Base-by-base conservation (phyloP, 169 alveolate species). In the Neospora caninum region DNA sequence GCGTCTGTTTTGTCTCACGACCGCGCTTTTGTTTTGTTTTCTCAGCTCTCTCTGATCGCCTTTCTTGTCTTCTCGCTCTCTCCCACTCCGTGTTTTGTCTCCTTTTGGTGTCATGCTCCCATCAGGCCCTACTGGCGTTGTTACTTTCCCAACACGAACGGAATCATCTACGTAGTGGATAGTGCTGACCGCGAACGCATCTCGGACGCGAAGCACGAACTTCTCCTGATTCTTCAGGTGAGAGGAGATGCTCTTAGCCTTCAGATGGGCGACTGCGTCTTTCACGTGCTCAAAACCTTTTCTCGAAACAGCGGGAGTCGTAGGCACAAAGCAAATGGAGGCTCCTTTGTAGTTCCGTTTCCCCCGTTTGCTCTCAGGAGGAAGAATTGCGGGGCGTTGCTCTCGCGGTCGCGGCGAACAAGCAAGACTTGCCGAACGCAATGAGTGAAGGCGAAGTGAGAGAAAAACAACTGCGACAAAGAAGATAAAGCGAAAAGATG, bases 151-250 rank as follows among this genome's bases (percentile, higher is more conserved):
- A 98, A 98, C 95, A 98, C 99, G 43, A 97, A 98, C 95, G 99
- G 99, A 64, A 96, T 99, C 86, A 98, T 99, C 94, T 99, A 98
- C 97, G 99, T 99, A 39, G 98, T 99, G 88, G 99, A 99, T 93
- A 98, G 99, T 36, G 98, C 98, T 80, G 99, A 99, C 94, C 96
- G 96, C 93, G 99, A 98, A 70, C 96, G 99, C 95, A 97, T 94
- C 97, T 96, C 93, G 97, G 98, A 88, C 98, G 98, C 97, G 54
- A 73, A 92, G 43, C 96, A 94, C 58, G 97, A 96, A 94, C 91
- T 96, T 84, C 92, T 92, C 78, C 94, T 94, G 36, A 91, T 96
- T 94, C 95, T 96, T 10, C 95, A 95, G 95, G 96, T 88, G 41
- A 45, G 38, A n/a, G 22, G 20, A 80, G 18, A 39, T 6, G 39